These are phyloP conservation scores for Endotrypanum monterogeii DNA, from an alignment of 208 protist species.

Conservation along the genomic window DNA sequence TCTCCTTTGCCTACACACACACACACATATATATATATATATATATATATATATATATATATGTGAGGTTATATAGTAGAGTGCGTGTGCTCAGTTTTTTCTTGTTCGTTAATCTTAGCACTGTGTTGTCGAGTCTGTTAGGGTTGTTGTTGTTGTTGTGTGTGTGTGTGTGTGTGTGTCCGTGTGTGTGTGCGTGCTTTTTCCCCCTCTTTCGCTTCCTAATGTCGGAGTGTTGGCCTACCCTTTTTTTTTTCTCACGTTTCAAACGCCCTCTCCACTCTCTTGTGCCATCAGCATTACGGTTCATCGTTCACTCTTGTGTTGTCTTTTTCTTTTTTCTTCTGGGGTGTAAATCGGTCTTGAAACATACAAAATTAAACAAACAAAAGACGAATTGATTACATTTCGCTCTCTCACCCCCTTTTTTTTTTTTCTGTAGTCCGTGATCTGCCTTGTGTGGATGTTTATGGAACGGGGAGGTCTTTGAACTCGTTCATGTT, in stretches of 20 bases:
- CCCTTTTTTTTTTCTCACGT: neutral
- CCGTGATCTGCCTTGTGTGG: too few species aligned
- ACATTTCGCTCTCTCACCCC: neutral
- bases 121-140: slow-evolving; percentile 7
- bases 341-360: slow-evolving; percentile 15
- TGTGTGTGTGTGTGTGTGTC: slow-evolving; percentile 7
- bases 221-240: neutral
- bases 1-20: slow-evolving; percentile 7
- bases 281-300: slow-evolving; percentile 1
- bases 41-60: too few species aligned
- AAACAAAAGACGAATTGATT: neutral
- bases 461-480: neutral
- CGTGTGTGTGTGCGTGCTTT: slow-evolving; percentile 9
- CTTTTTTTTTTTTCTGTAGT: too few species aligned
- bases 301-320: slow-evolving; percentile 8
- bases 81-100: slow-evolving; percentile 6
- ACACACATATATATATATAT: neutral
- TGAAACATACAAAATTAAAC: neutral
- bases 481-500: neutral
- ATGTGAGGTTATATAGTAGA: too few species aligned
- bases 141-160: slow-evolving; percentile 2
- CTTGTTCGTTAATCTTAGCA: neutral
- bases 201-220: neutral
- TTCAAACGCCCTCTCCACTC: slow-evolving; percentile 1
- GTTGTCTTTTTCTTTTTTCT: slow-evolving; percentile 13